phyloP scores from a whole-genome alignment of 2,329 filamentous ascomycete genomes.

The Penicillium sumatraense region DNA sequence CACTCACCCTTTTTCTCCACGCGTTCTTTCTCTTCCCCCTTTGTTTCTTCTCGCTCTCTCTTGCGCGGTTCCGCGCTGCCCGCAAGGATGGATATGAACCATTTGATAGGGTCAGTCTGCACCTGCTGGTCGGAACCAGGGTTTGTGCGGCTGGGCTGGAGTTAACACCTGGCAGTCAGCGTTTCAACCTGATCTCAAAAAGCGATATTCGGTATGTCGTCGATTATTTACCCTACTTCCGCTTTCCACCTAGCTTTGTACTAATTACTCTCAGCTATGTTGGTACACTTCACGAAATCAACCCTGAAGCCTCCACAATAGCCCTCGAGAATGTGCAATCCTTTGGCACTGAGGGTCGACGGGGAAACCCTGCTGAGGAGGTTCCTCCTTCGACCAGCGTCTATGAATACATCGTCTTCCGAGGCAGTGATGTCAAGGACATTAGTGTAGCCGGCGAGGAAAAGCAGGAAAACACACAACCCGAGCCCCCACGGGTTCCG shows the following conservation, averaged over 20 bases:
- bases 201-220: slow-evolving; percentile 86
- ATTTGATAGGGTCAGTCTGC: slow-evolving; percentile 52
- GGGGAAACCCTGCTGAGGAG: slow-evolving; percentile 77
- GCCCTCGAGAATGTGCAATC: slow-evolving; percentile 96
- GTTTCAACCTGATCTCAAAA: slow-evolving; percentile 95
- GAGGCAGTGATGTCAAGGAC: slow-evolving; percentile 98
- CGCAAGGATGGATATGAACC: slow-evolving; percentile 54
- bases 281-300: slow-evolving; percentile 95
- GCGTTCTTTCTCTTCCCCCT: slow-evolving; percentile 18
- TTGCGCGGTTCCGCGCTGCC: slow-evolving; percentile 37
- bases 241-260: slow-evolving; percentile 19
- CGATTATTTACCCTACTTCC: slow-evolving; percentile 9
- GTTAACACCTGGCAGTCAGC: slow-evolving; percentile 66
- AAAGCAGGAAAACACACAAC: slow-evolving; percentile 72
- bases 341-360: slow-evolving; percentile 90
- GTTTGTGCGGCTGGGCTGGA: slow-evolving; percentile 40
- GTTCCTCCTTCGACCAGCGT: slow-evolving; percentile 82
- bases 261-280: slow-evolving; percentile 73
- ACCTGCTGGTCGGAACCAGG: slow-evolving; percentile 35
- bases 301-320: slow-evolving; percentile 94
- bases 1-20: slow-evolving; percentile 25
- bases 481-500: slow-evolving; percentile 76
- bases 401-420: slow-evolving; percentile 99
- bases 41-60: slow-evolving; percentile 11
- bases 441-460: slow-evolving; percentile 86